phyloP scores from a whole-genome alignment of 345 rosid species.

The Laguncularia racemosa region DNA sequence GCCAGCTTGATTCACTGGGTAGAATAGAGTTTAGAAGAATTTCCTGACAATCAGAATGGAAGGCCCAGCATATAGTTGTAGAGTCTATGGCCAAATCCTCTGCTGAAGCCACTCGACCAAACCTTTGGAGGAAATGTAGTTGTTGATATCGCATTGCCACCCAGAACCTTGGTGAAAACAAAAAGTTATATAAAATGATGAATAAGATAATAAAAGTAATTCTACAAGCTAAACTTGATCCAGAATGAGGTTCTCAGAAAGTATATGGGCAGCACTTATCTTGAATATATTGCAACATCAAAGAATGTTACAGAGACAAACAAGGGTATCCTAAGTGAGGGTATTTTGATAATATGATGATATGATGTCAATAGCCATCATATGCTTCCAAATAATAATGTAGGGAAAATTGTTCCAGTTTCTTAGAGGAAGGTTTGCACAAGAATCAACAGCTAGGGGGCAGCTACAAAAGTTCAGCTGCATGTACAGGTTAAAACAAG shows the following conservation, averaged over 20 bases:
- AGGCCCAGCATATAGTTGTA: constrained; percentile 72
- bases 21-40: constrained; percentile 50
- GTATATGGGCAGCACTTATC: neutral
- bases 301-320: neutral
- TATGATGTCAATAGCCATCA: neutral
- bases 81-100: constrained; percentile 63
- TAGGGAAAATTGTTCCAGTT: too few relatives aligned
- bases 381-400: too few relatives aligned
- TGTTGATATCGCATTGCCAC: constrained; percentile 66
- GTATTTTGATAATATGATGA: neutral
- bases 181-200: neutral
- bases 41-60: constrained; percentile 92
- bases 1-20: constrained; percentile 77
- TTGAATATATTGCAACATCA: neutral
- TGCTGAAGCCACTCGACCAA: constrained; percentile 48
- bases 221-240: too few relatives aligned
- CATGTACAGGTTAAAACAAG: too few relatives aligned
- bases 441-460: too few relatives aligned
- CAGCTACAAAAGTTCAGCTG: too few relatives aligned
- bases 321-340: neutral
- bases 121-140: constrained; percentile 40
- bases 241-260: too few relatives aligned
- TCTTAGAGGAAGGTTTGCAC: too few relatives aligned
- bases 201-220: too few relatives aligned
- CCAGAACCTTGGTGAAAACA: constrained; percentile 57